Base-by-base conservation (phyloP, 306 rosid genomes). In the Casuarina cunninghamiana region DNA sequence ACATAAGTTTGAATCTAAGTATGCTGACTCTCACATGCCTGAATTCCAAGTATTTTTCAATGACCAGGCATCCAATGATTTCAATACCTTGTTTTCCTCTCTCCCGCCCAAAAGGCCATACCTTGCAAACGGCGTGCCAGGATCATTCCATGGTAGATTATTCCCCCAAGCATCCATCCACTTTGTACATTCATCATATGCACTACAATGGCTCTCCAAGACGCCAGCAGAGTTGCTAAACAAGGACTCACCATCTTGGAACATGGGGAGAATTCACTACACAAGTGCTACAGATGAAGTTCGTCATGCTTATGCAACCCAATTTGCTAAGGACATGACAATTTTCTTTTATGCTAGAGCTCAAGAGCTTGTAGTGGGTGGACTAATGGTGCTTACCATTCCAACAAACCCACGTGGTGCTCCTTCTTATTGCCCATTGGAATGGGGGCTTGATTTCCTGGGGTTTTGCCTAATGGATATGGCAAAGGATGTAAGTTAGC, bases 41-140 rank as follows among this genome's bases (percentile, higher is more conserved):
- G 81, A 81, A 39, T 77, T 81, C 43, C 81, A 72, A 35, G 72
- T 82, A 2, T 76, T 82, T 63, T 82, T 77, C 50, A 77, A 53
- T 45, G 78, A 77, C 43, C 81, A 51, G 8, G 26, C 35, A 9
- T 41, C 78, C 46, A 77, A 66, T 10, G 78, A 82, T 72, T 82
- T 82, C 78, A 82, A 82, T 15, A 38, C 81, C 53, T 81, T 77
- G 9, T 82, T 82, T 58, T 11, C 58, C 5, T 50, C 81, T 53
- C 61, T 82, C 37, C 85, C 84, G 2, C 58, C 69, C 0, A 16
- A 44, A 0, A 72, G 79, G 72, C 71, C 41, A 3, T 82, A 65
- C 77, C 72, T 77, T 42, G 81, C 75, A 0, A 75, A 63, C 2
- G 81, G 78, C 0, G 81, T 66, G 5, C 81, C 81, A 0, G 81